Evolutionary conservation across 2,329 filamentous ascomycete species (phyloP).

Genomic region (Stemphylium lycopersici): DNA sequence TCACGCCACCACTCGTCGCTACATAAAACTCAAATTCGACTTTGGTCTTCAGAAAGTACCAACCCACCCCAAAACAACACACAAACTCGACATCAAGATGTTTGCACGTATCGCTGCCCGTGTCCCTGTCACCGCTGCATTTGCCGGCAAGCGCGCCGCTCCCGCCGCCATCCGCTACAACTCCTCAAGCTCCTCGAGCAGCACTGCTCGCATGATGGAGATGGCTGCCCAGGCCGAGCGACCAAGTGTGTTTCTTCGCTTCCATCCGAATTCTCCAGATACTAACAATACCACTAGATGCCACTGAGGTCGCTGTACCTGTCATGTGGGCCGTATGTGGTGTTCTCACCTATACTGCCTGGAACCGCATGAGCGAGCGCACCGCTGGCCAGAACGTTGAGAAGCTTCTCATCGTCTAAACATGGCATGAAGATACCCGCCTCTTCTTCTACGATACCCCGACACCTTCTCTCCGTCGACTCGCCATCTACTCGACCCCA

Average conservation of each 20-base stretch:
- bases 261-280: background rate
- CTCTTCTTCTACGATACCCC: slow-evolving; percentile 7
- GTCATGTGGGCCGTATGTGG: slow-evolving; percentile 41
- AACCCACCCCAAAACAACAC: background rate
- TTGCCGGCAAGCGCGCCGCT: slow-evolving; percentile 27
- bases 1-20: background rate
- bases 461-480: too few relatives aligned
- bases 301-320: slow-evolving; percentile 40
- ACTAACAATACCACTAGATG: slow-evolving; percentile 12
- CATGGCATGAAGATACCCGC: background rate
- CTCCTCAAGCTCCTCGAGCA: slow-evolving; percentile 32
- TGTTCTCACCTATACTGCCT: slow-evolving; percentile 34
- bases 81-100: slow-evolving; percentile 13
- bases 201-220: slow-evolving; percentile 35
- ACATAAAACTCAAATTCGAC: background rate
- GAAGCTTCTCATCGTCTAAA: slow-evolving; percentile 35
- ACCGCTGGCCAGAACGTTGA: slow-evolving; percentile 35
- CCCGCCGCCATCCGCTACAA: slow-evolving; percentile 38
- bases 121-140: slow-evolving; percentile 30
- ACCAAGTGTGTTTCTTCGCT: slow-evolving; percentile 30
- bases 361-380: slow-evolving; percentile 39
- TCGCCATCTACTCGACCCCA: too few relatives aligned
- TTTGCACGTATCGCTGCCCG: slow-evolving; percentile 28
- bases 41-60: background rate
- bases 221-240: slow-evolving; percentile 41